Conservation (phyloP, 1,139 yeast genomes). For the Candida tetrigidarum region DNA sequence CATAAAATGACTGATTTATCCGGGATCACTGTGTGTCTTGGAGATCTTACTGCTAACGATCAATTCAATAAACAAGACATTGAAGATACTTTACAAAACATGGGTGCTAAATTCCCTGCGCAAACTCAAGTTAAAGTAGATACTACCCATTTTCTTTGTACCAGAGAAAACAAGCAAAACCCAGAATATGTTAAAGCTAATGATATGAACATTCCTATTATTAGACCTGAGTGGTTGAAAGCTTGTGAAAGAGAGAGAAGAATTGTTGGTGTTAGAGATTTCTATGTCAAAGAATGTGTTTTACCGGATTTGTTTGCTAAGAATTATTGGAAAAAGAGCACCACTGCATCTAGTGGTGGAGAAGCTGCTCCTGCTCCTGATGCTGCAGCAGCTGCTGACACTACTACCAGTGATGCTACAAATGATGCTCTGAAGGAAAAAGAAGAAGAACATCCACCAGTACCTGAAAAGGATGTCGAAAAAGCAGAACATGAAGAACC, state of each 20-base stretch:
- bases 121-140: slow-evolving; percentile 80
- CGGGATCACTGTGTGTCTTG: slow-evolving; percentile 92
- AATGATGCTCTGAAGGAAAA: slow-evolving; percentile 7
- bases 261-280: slow-evolving; percentile 91
- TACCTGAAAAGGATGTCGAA: slow-evolving; percentile 14
- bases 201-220: slow-evolving; percentile 89
- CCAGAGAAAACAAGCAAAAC: slow-evolving; percentile 60
- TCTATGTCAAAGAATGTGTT: slow-evolving; percentile 60
- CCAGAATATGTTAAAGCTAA: slow-evolving; percentile 77
- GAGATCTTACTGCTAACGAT: slow-evolving; percentile 70
- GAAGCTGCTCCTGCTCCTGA: neutral
- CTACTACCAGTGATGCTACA: slow-evolving; percentile 3
- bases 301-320: slow-evolving; percentile 51
- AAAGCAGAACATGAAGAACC: slow-evolving; percentile 20
- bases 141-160: slow-evolving; percentile 92
- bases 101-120: slow-evolving; percentile 77
- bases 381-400: neutral
- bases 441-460: slow-evolving; percentile 12
- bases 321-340: slow-evolving; percentile 41
- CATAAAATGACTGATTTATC: slow-evolving; percentile 96
- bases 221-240: slow-evolving; percentile 95
- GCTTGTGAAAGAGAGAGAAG: slow-evolving; percentile 92
- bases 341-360: slow-evolving; percentile 1
- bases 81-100: slow-evolving; percentile 60
- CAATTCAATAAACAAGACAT: slow-evolving; percentile 65